Evolutionary conservation across 2,329 filamentous ascomycete species (phyloP).

Genomic region (Grosmannia huntii): DNA sequence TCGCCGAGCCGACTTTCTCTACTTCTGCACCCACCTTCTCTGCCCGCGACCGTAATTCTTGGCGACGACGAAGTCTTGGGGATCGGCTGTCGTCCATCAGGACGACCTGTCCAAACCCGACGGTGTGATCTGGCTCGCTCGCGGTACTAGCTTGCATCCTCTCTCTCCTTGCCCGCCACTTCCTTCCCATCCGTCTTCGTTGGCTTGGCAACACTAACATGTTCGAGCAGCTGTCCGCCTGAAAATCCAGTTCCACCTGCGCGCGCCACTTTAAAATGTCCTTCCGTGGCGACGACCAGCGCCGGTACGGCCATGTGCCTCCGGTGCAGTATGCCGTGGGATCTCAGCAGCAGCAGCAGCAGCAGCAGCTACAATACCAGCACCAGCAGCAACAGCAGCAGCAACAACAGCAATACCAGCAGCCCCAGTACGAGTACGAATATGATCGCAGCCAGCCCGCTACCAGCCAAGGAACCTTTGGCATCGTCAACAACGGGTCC

Average conservation of each 20-base stretch:
- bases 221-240: background rate
- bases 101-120: background rate
- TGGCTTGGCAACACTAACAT: background rate
- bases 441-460: slow-evolving; percentile 16
- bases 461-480: slow-evolving; percentile 40
- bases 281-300: slow-evolving; percentile 48
- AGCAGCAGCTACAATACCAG: background rate
- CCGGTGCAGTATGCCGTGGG: slow-evolving; percentile 50
- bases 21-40: background rate
- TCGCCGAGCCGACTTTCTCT: background rate
- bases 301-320: slow-evolving; percentile 53
- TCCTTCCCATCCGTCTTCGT: background rate
- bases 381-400: slow-evolving; percentile 15
- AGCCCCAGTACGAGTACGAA: slow-evolving; percentile 3
- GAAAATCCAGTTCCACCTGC: background rate
- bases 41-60: background rate
- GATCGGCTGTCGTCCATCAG: background rate
- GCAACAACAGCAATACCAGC: background rate
- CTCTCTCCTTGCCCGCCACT: background rate
- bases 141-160: background rate
- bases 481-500: slow-evolving; percentile 52
- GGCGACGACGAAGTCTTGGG: background rate
- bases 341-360: slow-evolving; percentile 16
- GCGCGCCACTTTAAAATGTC: slow-evolving; percentile 36
- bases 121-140: background rate